These are phyloP conservation scores for Cymbidium sinense DNA, from an alignment of 106 monocot species.

Conservation along the genomic window DNA sequence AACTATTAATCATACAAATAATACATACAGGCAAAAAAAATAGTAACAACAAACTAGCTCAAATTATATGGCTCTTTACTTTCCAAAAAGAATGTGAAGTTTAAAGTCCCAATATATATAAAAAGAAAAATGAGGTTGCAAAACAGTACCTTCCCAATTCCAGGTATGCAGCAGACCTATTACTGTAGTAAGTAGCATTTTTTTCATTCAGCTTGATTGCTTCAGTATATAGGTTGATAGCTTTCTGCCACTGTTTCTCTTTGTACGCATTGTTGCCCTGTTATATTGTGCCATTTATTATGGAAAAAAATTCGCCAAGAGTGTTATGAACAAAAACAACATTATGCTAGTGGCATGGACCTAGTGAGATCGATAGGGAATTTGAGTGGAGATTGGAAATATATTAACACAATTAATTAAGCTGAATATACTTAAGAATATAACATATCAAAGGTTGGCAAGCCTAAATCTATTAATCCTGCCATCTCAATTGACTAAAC, in stretches of 20 bases:
- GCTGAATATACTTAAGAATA: background rate
- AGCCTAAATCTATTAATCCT: no score
- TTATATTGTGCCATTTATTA: background rate
- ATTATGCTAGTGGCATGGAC: background rate
- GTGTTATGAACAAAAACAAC: conserved; percentile 1
- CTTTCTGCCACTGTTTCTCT: conserved; percentile 95
- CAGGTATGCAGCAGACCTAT: conserved; percentile 94
- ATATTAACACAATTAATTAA: background rate
- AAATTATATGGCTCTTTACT: background rate
- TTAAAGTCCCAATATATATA: no score
- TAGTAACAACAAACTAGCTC: background rate
- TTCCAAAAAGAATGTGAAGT: background rate
- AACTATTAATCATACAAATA: conserved; percentile 8
- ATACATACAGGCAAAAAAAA: conserved; percentile 5
- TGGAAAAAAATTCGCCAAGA: background rate
- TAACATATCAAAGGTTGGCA: background rate
- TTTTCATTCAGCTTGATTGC: conserved; percentile 83
- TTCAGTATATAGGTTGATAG: conserved; percentile 75
- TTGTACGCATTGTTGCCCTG: conserved; percentile 91
- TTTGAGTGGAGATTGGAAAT: background rate
- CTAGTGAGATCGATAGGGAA: background rate
- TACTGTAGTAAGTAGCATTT: conserved; percentile 87
- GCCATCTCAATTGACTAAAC: background rate
- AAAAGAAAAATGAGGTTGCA: background rate
- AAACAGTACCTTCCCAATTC: conserved; percentile 70